Conservation (phyloP, 1,284 basidiomycete species). For the Cutaneotrichosporon sp. region DNA sequence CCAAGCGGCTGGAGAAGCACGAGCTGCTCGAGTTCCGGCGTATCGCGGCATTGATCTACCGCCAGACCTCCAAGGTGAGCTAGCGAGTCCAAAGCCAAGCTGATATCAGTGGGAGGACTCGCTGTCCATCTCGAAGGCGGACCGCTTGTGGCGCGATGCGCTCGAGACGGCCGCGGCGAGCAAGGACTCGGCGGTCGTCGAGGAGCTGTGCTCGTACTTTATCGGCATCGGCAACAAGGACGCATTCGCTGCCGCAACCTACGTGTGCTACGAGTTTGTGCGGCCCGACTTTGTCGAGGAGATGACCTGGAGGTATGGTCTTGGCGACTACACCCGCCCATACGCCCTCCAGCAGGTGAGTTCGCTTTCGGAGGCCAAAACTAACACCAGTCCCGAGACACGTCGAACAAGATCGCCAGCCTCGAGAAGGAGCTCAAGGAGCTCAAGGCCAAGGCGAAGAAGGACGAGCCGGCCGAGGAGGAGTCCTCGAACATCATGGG, state of each 20-base stretch:
- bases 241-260: slow-evolving; percentile 89
- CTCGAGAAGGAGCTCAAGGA: slow-evolving; percentile 53
- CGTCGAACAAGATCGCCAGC: slow-evolving; percentile 32
- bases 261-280: slow-evolving; percentile 89
- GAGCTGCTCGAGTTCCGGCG: slow-evolving; percentile 93
- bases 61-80: slow-evolving; percentile 57
- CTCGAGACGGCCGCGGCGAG: slow-evolving; percentile 91
- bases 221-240: slow-evolving; percentile 98
- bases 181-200: slow-evolving; percentile 75
- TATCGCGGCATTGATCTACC: slow-evolving; percentile 92
- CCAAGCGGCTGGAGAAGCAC: slow-evolving; percentile 83
- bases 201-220: slow-evolving; percentile 91
- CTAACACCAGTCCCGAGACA: slow-evolving; percentile 7
- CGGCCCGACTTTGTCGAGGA: slow-evolving; percentile 91
- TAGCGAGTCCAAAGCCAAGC: not conserved
- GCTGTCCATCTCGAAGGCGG: slow-evolving; percentile 88
- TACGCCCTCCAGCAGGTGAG: slow-evolving; percentile 73
- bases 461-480: slow-evolving; percentile 40
- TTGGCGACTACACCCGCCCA: slow-evolving; percentile 96
- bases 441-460: slow-evolving; percentile 43
- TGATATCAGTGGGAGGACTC: slow-evolving; percentile 78
- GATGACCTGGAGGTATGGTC: slow-evolving; percentile 86
- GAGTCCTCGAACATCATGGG: slow-evolving; percentile 32
- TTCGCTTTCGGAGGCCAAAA: not conserved
- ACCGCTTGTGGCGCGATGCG: slow-evolving; percentile 92